phyloP scores from a whole-genome alignment of 345 rosid species.

The Dipteronia dyeriana region DNA sequence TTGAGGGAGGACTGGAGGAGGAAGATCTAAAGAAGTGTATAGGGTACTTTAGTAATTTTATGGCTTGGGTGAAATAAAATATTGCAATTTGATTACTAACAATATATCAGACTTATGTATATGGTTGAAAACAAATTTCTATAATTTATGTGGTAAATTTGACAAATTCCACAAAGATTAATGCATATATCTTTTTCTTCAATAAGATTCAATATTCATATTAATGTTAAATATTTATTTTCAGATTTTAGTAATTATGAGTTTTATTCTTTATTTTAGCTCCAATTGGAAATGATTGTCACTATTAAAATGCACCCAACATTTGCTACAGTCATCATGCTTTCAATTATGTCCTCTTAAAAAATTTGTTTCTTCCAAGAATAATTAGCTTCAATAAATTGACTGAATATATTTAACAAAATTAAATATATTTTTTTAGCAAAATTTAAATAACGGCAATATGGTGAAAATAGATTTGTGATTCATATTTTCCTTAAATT shows the following conservation, averaged over 20 bases:
- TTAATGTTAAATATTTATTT: no score
- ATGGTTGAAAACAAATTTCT: no score
- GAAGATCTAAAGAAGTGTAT: no score
- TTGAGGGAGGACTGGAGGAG: no score
- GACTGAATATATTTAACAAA: neutral
- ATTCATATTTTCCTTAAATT: neutral
- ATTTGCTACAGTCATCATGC: conserved; percentile 1
- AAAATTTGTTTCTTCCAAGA: neutral
- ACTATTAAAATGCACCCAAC: neutral
- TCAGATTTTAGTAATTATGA: neutral
- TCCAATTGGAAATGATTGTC: neutral
- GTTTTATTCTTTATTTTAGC: neutral
- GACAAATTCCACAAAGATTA: no score
- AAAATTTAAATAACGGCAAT: neutral
- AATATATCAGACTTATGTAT: no score
- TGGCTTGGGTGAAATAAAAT: no score
- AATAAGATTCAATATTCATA: no score
- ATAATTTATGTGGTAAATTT: no score
- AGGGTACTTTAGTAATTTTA: no score
- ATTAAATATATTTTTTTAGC: neutral
- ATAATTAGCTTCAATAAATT: neutral
- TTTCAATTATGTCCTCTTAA: neutral
- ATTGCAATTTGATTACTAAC: no score
- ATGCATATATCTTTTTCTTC: neutral
- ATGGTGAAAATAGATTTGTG: neutral